Conservation (phyloP, 2,329 filamentous ascomycete species). For the Cercospora sp. region DNA sequence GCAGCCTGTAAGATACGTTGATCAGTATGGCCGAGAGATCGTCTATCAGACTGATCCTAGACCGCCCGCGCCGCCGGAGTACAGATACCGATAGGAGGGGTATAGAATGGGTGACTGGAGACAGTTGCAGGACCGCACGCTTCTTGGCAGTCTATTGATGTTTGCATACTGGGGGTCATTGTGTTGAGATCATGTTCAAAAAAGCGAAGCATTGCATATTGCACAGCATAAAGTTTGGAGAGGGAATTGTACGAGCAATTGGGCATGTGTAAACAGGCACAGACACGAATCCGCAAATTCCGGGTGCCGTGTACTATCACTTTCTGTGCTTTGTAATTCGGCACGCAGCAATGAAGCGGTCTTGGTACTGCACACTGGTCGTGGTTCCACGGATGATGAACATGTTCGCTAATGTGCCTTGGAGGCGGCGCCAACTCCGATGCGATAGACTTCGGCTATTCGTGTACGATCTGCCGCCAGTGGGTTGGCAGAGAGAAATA, state of each 20-base stretch:
- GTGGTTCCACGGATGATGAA: conserved; percentile 4
- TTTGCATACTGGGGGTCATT: neutral
- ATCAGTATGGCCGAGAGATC: conserved; percentile 42
- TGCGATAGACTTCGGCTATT: conserved; percentile 7
- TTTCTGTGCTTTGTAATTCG: too few relatives aligned
- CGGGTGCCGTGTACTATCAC: neutral
- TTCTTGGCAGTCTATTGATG: neutral
- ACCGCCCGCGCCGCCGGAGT: conserved; percentile 27
- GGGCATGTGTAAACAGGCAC: neutral
- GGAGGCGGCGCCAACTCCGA: conserved; percentile 4
- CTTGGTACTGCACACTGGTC: neutral
- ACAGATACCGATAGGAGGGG: conserved; percentile 30
- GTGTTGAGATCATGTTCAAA: neutral
- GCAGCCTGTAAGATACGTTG: conserved; percentile 42
- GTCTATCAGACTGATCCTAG: conserved; percentile 31
- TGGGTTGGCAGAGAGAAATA: neutral
- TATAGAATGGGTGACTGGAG: neutral
- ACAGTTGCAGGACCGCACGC: neutral
- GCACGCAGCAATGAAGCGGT: neutral
- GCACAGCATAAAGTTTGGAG: neutral
- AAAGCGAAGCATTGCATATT: neutral
- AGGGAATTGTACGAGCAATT: neutral
- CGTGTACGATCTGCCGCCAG: conserved; percentile 6
- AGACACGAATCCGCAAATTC: neutral
- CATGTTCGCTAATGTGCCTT: neutral